Base-by-base conservation (phyloP, 2,329 filamentous ascomycete species). In the Alternaria ventricosa region DNA sequence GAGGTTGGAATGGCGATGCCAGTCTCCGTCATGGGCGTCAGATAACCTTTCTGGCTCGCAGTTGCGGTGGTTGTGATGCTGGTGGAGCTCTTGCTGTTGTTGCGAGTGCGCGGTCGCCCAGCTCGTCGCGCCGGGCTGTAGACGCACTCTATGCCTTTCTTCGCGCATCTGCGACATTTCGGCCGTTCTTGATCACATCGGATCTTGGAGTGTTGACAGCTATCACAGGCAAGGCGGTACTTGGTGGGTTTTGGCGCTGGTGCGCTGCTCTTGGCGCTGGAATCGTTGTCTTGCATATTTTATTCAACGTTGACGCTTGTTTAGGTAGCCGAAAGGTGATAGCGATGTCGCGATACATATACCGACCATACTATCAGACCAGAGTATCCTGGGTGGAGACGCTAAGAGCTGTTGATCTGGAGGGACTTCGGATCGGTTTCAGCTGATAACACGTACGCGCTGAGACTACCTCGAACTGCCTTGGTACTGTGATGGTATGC, bases 141-240 rank as follows among this genome's bases (percentile, higher is more conserved):
- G 18, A 61, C 58, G 41, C 58, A 61, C 8, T 61, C 51, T 23
- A 50, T 61, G 18, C 58, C 58, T 23, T 61, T 61, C 53, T 61
- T 61, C n/a, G 58, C 58, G 30, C 58, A 61, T 57, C 58, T 61
- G 58, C 58, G 58, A 50, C 51, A 61, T 61, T 61, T 61, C 10
- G 58, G 58, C 6, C 51, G 51, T 30, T 61, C 53, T 33, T 61
- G 58, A 25, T 61, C 30, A 43, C 58, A 61, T 57, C 58, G 58
- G 13, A 61, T 61, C 44, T 61, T 61, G 44, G 58, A 61, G 30
- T 61, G 58, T 23, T 61, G 58, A 30, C 58, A 61, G 44, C 58
- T 61, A 53, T 61, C 58, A 49, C 58, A 61, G 43, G 58, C 58
- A 41, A 61, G 58, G 15, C 58, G 58, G 53, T 61, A 61, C 20